Percentiles rank a stretch among this genome's conserved stretches.
These are phyloP conservation scores for Puccinia coronata DNA, from an alignment of 1,284 basidiomycete genomes.

Conservation along the genomic window DNA sequence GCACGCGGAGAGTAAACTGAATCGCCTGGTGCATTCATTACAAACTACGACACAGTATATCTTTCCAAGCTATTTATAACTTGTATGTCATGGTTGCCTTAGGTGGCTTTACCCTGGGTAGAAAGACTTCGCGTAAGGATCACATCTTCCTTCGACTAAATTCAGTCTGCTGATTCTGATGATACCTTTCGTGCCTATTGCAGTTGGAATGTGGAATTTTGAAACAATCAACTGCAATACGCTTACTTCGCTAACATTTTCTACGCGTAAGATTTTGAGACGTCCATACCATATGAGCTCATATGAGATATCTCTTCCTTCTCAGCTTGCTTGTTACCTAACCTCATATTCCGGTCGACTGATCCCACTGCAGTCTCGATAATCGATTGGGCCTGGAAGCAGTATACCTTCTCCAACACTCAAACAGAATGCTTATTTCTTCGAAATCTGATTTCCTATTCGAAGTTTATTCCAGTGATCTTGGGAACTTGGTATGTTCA, in stretches of 20 bases:
- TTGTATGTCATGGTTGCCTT: conserved; percentile 11
- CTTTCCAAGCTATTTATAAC: conserved; percentile 4
- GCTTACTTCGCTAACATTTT: background rate
- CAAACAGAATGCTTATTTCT: background rate
- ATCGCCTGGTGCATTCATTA: background rate
- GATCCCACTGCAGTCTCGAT: background rate
- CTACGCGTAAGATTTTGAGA: background rate
- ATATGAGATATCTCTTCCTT: background rate
- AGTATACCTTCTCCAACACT: background rate
- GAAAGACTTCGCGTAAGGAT: conserved; percentile 25
- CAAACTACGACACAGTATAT: too few relatives aligned
- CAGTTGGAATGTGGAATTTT: conserved; percentile 29
- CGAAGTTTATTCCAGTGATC: background rate
- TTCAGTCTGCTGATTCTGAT: background rate
- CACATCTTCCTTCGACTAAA: background rate
- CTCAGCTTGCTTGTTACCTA: background rate
- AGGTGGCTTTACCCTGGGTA: conserved; percentile 10
- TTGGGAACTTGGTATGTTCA: conserved; percentile 23
- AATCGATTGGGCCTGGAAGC: conserved; percentile 12
- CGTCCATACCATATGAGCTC: background rate
- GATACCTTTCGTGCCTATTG: background rate
- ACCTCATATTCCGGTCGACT: background rate
- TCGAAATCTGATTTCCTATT: background rate
- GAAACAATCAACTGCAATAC: conserved; percentile 18
- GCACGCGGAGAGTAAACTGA: background rate